Evolutionary conservation across 495 filamentous ascomycete species (phyloP), one percentile per base, ranked within the genome.

Genomic region (Chaetomium cochliodes): DNA sequence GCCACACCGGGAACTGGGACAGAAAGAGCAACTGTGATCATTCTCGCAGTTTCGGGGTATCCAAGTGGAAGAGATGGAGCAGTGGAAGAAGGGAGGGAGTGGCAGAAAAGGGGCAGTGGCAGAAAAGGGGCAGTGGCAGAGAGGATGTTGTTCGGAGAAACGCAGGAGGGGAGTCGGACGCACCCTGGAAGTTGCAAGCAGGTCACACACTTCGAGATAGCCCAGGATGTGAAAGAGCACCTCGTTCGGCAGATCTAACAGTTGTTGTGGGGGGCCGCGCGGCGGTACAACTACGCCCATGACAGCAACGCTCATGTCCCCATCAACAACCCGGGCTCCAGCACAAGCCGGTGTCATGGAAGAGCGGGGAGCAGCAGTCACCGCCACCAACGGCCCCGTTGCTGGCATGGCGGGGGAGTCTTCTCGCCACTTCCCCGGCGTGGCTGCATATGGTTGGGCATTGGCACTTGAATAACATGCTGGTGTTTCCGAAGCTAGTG

Each of bases 141-240:
- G 16, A 47, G n/a, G 44, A 47, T 47, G n/a, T 20, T 47, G 46
- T 4, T 50, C 5, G 18, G 18, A n/a, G 8, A n/a, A n/a, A n/a
- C 18, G 41, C 16, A 20, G 46, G 59, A 59, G 22, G 52, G 60
- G 67, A 61, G 33, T 26, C 53, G 6, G 56, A 80, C 77, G 72
- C 79, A 85, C 83, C 71, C 85, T 82, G 22, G 82, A 81, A 65
- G 80, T 73, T 58, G 78, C 71, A 63, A 85, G 75, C 65, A 87
- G 75, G 70, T 88, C 85, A 63, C 78, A 79, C 63, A 86, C 80
- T 61, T 87, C 84, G 64, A 88, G 74, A 72, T 79, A 81, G 52
- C 78, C 73, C 61, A 86, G 75, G 55, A 87, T 73, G 58, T 81
- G 77, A 66, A 83, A 77, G 51, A 87, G 69, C 67, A 87, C 75